Conservation (phyloP, 2,329 filamentous ascomycete species). For the Fusarium fracticaudum region DNA sequence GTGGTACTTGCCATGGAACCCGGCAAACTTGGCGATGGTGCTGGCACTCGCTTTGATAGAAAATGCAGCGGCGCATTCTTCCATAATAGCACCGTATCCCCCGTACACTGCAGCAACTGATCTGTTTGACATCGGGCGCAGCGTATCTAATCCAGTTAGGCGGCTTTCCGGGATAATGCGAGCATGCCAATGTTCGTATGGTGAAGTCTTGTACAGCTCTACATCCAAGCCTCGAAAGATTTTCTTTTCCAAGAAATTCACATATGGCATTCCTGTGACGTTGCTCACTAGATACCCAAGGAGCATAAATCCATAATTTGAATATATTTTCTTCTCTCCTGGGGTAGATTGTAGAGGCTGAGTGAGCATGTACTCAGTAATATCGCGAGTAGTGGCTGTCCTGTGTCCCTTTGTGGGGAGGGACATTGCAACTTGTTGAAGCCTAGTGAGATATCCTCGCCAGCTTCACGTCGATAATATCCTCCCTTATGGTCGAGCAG, state of each 20-base stretch:
- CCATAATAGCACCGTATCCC: conserved; percentile 33
- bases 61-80: conserved; percentile 26
- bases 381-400: conserved; percentile 24
- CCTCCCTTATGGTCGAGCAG: conserved; percentile 25
- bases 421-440: conserved; percentile 13
- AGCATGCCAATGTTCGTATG: conserved; percentile 7
- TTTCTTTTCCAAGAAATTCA: conserved; percentile 24
- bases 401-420: conserved; percentile 2
- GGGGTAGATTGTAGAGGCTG: conserved; percentile 16
- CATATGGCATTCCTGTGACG: conserved; percentile 18
- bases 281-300: conserved; percentile 27
- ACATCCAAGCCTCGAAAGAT: conserved; percentile 21
- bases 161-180: conserved; percentile 30
- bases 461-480: conserved; percentile 1
- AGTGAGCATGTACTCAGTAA: conserved; percentile 28
- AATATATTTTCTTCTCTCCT: conserved; percentile 15
- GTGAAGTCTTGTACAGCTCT: conserved; percentile 8
- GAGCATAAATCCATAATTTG: conserved; percentile 27
- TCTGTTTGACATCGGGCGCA: not conserved
- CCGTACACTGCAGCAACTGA: conserved; percentile 9
- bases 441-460: conserved; percentile 21
- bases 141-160: conserved; percentile 5
- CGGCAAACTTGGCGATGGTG: conserved; percentile 19
- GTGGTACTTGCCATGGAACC: not conserved
- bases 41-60: conserved; percentile 27